Base-by-base conservation (phyloP, 169 alveolate species). In the Eimeria falciformis region DNA sequence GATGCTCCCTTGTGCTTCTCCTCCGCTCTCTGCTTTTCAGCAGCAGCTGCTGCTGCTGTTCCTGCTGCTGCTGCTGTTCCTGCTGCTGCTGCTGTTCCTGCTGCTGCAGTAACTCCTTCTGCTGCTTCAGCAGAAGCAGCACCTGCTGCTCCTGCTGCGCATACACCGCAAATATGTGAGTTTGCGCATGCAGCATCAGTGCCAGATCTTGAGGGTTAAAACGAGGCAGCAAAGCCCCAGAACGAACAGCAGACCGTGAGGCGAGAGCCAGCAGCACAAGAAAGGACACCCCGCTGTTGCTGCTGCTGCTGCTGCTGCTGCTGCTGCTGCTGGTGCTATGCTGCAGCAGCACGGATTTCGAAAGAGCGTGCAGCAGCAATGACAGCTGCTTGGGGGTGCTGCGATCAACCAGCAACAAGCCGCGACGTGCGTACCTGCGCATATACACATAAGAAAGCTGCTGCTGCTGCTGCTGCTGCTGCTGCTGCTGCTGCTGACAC, bases 81-180 rank as follows among this genome's bases (percentile, higher is more conserved):
- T 12, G 83, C 33, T 17, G 83, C 58, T 14, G 83, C 83, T 71
- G 50, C 56, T 25, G 83, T 58, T 71, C 33, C 56, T 17, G 83
- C 83, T 14, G 83, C 56, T 9, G 79, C 79, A 17, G 79, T 45
- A 3, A 4, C 79, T 68, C 37, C 45, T 45, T 7, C 79, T 68
- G 46, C 47, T 33, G 11, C 11, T 68, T 45, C 18, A 68, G 83
- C 83, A 40, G 83, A 53, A 43, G 62, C 53, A 71, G 83, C 62
- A 71, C 83, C 83, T 71, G 83, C 83, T 71, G 83, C 83, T 71
- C 62, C 23, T 33, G 83, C 56, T 37, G 83, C 18, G 43, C 83
- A 37, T 71, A 71, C 83, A 43, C 83, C 83, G 58, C 58, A 71
- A 71, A 71, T 4, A 71, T 71, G 83, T 27, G 83, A 0, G 83